phyloP scores from a whole-genome alignment of 1,284 basidiomycete species.

The Ganoderma sp. region DNA sequence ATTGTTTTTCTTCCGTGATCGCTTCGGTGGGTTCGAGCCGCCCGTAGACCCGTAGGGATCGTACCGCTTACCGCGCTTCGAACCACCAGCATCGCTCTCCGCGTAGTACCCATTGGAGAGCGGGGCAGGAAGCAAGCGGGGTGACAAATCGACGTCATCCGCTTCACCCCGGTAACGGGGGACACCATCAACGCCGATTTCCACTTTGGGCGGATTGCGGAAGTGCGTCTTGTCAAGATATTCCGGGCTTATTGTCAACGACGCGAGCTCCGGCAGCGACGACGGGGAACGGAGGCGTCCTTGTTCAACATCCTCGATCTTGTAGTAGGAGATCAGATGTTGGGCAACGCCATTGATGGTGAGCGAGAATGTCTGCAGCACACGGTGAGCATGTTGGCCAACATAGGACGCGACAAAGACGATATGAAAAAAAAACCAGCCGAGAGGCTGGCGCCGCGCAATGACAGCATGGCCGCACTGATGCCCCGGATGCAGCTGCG shows the following conservation, averaged over 20 bases:
- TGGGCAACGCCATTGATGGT: slow-evolving; percentile 87
- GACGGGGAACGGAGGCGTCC: slow-evolving; percentile 89
- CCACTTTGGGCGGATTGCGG: slow-evolving; percentile 87
- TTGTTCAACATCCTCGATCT: slow-evolving; percentile 87
- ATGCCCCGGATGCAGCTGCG: slow-evolving; percentile 12
- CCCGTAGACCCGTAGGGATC: slow-evolving; percentile 50
- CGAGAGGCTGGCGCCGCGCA: not conserved
- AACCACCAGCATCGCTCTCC: slow-evolving; percentile 40
- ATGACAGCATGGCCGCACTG: slow-evolving; percentile 12
- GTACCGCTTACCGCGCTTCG: slow-evolving; percentile 58
- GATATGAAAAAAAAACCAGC: not conserved
- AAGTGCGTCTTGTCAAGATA: slow-evolving; percentile 93
- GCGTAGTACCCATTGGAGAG: slow-evolving; percentile 60
- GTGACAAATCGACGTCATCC: slow-evolving; percentile 63
- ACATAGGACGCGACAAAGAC: not conserved
- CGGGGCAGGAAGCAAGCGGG: slow-evolving; percentile 53
- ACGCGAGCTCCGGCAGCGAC: slow-evolving; percentile 85
- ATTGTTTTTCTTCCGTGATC: slow-evolving; percentile 40
- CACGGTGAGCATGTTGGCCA: slow-evolving; percentile 12
- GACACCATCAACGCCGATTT: slow-evolving; percentile 81
- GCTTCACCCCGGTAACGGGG: slow-evolving; percentile 83
- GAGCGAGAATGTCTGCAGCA: slow-evolving; percentile 85
- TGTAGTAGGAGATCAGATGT: slow-evolving; percentile 97
- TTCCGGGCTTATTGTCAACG: slow-evolving; percentile 86
- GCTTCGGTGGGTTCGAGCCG: slow-evolving; percentile 35